phyloP scores from a whole-genome alignment of 106 monocot species.

The Chionographis japonica region DNA sequence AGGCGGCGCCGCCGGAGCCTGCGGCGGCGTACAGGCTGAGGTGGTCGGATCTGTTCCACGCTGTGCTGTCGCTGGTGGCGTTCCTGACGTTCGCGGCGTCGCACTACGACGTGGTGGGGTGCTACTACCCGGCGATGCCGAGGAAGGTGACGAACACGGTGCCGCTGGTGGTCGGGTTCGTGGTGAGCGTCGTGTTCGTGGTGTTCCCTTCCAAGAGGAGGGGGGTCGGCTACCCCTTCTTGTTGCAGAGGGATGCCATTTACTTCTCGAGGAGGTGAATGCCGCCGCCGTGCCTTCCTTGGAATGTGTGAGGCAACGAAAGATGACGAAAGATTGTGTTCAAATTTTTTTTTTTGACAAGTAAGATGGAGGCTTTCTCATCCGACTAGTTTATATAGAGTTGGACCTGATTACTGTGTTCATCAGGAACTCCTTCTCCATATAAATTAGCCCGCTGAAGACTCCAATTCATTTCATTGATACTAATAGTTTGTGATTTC shows the following conservation, averaged over 20 bases:
- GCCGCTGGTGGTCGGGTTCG: constrained; percentile 57
- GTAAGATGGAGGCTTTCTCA: no score
- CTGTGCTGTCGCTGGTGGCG: constrained; percentile 37
- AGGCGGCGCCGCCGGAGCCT: constrained; percentile 10
- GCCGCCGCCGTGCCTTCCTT: no score
- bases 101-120: constrained; percentile 46
- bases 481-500: no score
- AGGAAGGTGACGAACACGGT: constrained; percentile 57
- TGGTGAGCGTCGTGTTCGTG: constrained; percentile 50
- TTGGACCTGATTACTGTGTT: no score
- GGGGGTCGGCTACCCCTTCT: constrained; percentile 66
- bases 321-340: no score
- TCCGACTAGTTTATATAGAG: no score
- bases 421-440: no score
- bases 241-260: constrained; percentile 37
- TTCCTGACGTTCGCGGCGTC: constrained; percentile 50
- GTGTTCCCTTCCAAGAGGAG: constrained; percentile 59
- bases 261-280: constrained; percentile 14
- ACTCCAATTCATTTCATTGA: no score
- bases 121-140: constrained; percentile 43
- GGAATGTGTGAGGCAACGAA: no score
- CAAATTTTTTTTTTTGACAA: no score
- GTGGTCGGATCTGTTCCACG: constrained; percentile 50
- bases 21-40: constrained; percentile 27
- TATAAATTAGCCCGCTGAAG: no score